Base-by-base conservation (phyloP, 345 rosid genomes). In the Gynandropsis gynandra region DNA sequence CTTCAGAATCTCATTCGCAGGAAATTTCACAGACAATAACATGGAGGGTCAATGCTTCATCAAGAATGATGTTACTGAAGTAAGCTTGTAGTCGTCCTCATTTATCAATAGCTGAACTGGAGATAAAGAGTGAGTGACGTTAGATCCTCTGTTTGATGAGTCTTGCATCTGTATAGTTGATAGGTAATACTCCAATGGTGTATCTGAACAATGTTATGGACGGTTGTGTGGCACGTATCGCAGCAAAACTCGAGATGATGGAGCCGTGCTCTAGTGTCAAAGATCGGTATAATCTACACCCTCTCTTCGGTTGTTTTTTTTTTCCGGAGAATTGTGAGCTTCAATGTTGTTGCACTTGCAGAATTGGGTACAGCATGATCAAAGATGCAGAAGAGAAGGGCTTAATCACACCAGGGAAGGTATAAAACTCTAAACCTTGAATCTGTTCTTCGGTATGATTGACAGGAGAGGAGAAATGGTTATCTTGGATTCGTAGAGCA, bases 371-470 rank as follows among this genome's bases (percentile, higher is more conserved):
- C 20, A 68, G 76, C 45, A 84, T 81, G 88, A 79, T 83, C 57
- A 74, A 67, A 60, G 88, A 79, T 66, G 93, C 88, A 15, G 93
- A 84, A 69, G 88, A 76, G 0, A 73, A 66, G 67, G 85, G 85
- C 21, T 20, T 80, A 32, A 83, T 83, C n/a, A 68, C 59, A 7
- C 80, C 88, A 1, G 83, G 80, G 46, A 65, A 83, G 77, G 90
- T 82, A 8, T 11, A 18, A 0, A 16, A 20, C 42, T 41, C n/a
- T n/a, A n/a, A 49, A 19, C 20, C 16, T 31, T 11, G n/a, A 39
- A 39, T 11, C 16, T 40, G 24, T 17, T 44, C 10, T 34, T 40
- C 36, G 33, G 12, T 27, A 61, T 7, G 1, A 37, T 4, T 32
- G 0, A 44, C 34, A 1, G 20, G 19, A 33, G 7, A 32, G 8